A percentile compares a stretch with the other conserved stretches of the same genome.
Evolutionary conservation across 441 rosid genomes (phyloP).

Genomic region (Gossypium schwendimanii): DNA sequence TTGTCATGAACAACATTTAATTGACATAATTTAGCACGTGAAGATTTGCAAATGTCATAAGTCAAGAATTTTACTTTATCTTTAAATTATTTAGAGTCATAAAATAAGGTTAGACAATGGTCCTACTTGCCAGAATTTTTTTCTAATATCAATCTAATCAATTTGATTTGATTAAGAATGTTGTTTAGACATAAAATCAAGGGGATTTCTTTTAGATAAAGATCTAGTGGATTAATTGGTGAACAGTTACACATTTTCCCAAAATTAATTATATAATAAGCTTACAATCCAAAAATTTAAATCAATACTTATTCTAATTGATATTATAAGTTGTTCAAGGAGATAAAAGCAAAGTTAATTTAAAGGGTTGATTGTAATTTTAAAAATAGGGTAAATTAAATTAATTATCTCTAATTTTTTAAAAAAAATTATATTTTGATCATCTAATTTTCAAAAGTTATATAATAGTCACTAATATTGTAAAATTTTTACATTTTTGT

Average conservation of each 20-base stretch:
- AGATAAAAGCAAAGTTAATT: too few species aligned
- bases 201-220: background rate
- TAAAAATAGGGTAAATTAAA: too few species aligned
- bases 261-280: too few species aligned
- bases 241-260: too few species aligned
- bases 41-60: background rate
- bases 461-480: too few species aligned
- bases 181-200: background rate
- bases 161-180: background rate
- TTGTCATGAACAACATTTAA: background rate
- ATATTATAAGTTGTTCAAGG: too few species aligned
- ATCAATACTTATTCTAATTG: too few species aligned
- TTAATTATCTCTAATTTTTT: too few species aligned
- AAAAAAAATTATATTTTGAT: fast-evolving
- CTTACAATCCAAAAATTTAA: background rate
- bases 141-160: background rate
- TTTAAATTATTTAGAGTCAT: background rate
- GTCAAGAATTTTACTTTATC: background rate
- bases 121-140: background rate
- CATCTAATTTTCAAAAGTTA: too few species aligned
- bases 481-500: too few species aligned
- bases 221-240: background rate
- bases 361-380: too few species aligned
- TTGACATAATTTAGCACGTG: background rate
- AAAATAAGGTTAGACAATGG: background rate